These are phyloP conservation scores for Dothidotthia symphoricarpi DNA, from an alignment of 2,329 filamentous ascomycete species.

Conservation along the genomic window DNA sequence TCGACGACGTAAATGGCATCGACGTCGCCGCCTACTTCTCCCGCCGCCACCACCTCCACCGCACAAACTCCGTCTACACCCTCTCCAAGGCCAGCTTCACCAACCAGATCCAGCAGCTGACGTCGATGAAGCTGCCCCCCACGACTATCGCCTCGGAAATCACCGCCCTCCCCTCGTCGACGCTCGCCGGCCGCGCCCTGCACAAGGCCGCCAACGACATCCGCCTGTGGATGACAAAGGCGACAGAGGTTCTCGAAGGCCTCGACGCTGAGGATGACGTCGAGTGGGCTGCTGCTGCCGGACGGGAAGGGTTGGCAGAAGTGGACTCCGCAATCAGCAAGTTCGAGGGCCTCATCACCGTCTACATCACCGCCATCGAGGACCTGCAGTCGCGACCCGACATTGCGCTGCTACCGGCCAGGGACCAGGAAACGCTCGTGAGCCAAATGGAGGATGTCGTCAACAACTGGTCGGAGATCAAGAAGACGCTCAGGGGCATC, in stretches of 20 bases:
- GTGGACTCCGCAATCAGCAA: conserved; percentile 70
- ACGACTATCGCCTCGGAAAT: conserved; percentile 82
- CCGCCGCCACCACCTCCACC: conserved; percentile 56
- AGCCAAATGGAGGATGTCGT: conserved; percentile 87
- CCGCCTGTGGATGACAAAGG: conserved; percentile 88
- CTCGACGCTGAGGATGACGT: conserved; percentile 95
- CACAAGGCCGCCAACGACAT: conserved; percentile 91
- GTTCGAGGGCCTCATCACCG: conserved; percentile 86
- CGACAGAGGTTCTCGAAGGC: conserved; percentile 81
- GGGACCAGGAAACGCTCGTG: conserved; percentile 73
- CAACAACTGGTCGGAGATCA: conserved; percentile 79
- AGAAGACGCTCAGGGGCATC: conserved; percentile 70
- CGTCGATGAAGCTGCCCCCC: conserved; percentile 83
- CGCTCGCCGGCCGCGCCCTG: conserved; percentile 77
- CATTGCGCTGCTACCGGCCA: conserved; percentile 66
- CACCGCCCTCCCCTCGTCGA: conserved; percentile 77
- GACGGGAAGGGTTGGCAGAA: conserved; percentile 72
- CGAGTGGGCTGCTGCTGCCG: conserved; percentile 90
- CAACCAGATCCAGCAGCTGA: conserved; percentile 88
- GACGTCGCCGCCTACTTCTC: conserved; percentile 65
- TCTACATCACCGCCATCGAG: conserved; percentile 93
- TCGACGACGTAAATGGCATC: conserved; percentile 42
- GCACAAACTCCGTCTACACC: conserved; percentile 84
- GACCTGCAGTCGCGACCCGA: conserved; percentile 78
- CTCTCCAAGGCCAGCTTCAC: conserved; percentile 89